Evolutionary conservation across 176 grass and related monocot genomes (phyloP).

Genomic region (Musa acuminata): DNA sequence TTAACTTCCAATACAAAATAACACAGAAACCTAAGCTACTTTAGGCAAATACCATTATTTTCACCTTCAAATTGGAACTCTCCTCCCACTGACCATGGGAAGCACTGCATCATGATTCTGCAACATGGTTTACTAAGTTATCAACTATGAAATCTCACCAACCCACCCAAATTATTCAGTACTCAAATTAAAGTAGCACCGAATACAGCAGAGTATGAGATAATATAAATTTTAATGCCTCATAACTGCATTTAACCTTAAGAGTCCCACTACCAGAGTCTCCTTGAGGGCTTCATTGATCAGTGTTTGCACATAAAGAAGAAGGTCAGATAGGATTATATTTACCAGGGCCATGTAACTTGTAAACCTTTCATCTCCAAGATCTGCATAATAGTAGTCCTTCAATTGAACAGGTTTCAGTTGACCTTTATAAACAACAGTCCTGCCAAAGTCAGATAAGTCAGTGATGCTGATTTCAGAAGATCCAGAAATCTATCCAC

Average conservation of each 20-base stretch:
- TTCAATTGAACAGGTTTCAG: constrained; percentile 79
- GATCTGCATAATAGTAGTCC: constrained; percentile 90
- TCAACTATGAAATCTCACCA: constrained; percentile 63
- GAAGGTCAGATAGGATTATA: constrained; percentile 38
- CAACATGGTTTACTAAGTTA: constrained; percentile 65
- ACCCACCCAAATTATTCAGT: constrained; percentile 51
- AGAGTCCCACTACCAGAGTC: constrained; percentile 40
- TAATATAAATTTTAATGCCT: constrained; percentile 40
- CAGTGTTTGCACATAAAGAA: constrained; percentile 33
- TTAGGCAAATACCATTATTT: constrained; percentile 69
- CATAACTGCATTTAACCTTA: constrained; percentile 37
- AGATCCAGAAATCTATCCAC: neutral
- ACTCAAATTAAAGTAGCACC: constrained; percentile 43
- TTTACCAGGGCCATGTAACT: constrained; percentile 99
- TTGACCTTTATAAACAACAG: constrained; percentile 93
- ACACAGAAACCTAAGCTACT: constrained; percentile 62
- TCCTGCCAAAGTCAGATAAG: constrained; percentile 45
- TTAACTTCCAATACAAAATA: constrained; percentile 68
- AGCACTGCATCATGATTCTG: constrained; percentile 98
- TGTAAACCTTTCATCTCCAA: constrained; percentile 82
- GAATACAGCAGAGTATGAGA: constrained; percentile 37
- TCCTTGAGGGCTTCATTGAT: constrained; percentile 26
- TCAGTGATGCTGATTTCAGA: neutral
- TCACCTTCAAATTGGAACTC: constrained; percentile 54
- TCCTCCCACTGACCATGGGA: constrained; percentile 76